Base-by-base conservation (phyloP, 495 filamentous ascomycete genomes). In the Usnea hakonensis region DNA sequence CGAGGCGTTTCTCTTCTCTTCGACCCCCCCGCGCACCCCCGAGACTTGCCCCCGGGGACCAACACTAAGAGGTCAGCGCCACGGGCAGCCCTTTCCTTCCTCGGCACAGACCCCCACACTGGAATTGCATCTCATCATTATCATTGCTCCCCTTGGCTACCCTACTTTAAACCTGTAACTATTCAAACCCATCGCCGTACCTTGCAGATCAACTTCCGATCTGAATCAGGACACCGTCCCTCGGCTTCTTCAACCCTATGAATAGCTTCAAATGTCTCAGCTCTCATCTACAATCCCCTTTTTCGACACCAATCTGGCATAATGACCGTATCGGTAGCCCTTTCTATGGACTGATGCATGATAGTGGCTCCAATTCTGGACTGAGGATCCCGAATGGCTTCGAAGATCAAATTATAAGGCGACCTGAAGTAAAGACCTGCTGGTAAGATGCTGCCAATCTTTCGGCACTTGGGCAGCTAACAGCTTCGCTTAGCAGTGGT, bases 141-240 rank as follows among this genome's bases (percentile, higher is more conserved):
- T 32, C 32, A 11, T 54, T 38, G 38, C 57, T 26, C 28, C 17
- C 28, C 6, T 13, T 33, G 46, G 46, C 28, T 44, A 28, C 36
- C n/a, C 30, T 16, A 41, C 35, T n/a, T 35, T 10, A 17, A 2
- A 50, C 5, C 6, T n/a, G 48, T 52, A 30, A 38, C 46, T 52
- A 54, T 38, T 61, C 46, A 30, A 46, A 38, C 58, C n/a, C n/a
- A 26, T 41, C 46, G 53, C 36, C 52, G 58, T 61, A 61, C 58
- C 58, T 61, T 54, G 58, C 58, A 61, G 58, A 53, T 53, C 37
- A 16, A 38, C 26, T 41, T 28, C 30, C 37, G 10, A 38, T 19
- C 36, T 40, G 35, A 14, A 11, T 32, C 58, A 52, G 21, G 36
- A 48, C 36, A 17, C 38, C 48, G 58, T 40, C 26, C 48, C 48